These are phyloP conservation scores for Microdochium bolleyi DNA, from an alignment of 2,329 filamentous ascomycete species.

Conservation along the genomic window DNA sequence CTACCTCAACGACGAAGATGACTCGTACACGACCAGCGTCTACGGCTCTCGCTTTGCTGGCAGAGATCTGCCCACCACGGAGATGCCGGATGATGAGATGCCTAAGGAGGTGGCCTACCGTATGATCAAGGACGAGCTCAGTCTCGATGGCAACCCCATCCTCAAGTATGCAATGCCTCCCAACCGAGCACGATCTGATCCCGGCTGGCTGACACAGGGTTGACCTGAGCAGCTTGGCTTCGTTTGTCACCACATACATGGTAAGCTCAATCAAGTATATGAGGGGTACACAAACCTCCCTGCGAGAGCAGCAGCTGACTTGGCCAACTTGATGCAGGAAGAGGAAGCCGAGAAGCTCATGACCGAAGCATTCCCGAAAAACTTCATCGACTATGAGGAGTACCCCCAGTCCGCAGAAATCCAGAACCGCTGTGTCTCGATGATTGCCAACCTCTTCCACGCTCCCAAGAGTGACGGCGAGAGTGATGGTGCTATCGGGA, in stretches of 20 bases:
- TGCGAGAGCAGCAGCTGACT: neutral
- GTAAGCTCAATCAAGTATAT: slow-evolving; percentile 30
- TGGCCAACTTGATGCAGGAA: slow-evolving; percentile 48
- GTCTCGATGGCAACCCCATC: slow-evolving; percentile 84
- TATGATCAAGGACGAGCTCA: slow-evolving; percentile 93
- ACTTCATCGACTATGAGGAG: slow-evolving; percentile 89
- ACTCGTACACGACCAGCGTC: slow-evolving; percentile 67
- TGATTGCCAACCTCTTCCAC: slow-evolving; percentile 87
- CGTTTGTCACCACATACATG: slow-evolving; percentile 96
- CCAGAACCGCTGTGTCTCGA: slow-evolving; percentile 86
- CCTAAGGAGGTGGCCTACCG: slow-evolving; percentile 88
- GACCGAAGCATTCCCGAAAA: slow-evolving; percentile 85
- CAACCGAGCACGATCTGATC: neutral
- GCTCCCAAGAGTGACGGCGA: slow-evolving; percentile 50
- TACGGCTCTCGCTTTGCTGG: slow-evolving; percentile 83
- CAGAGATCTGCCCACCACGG: slow-evolving; percentile 69
- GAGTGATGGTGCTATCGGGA: slow-evolving; percentile 65
- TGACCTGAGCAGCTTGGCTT: slow-evolving; percentile 60
- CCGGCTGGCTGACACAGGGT: neutral
- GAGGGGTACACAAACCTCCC: neutral
- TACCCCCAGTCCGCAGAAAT: slow-evolving; percentile 76
- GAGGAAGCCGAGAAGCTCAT: slow-evolving; percentile 95
- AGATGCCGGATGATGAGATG: slow-evolving; percentile 90
- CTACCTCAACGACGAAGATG: slow-evolving; percentile 40
- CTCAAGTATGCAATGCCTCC: slow-evolving; percentile 50